Percentiles rank a stretch among this genome's conserved stretches.
These are phyloP conservation scores for Triticum timopheevii DNA, from an alignment of 176 grass and related monocot genomes.

Conservation along the genomic window DNA sequence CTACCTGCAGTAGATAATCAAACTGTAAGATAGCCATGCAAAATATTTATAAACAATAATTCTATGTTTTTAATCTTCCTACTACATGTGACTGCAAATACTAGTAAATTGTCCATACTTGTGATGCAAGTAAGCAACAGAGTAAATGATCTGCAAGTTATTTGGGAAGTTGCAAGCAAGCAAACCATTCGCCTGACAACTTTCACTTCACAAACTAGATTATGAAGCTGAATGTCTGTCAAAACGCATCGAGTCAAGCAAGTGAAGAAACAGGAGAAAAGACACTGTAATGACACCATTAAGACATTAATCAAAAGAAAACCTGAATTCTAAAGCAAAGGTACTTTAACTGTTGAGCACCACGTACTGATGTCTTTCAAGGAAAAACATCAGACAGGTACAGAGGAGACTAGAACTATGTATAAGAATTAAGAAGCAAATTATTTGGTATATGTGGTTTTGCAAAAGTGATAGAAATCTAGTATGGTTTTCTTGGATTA, in stretches of 20 bases:
- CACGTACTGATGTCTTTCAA: slow-evolving; percentile 15
- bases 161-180: background rate
- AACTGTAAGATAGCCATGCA: slow-evolving; percentile 12
- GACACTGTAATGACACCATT: background rate
- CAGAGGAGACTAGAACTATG: background rate
- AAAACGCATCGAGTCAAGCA: background rate
- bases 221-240: background rate
- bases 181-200: background rate
- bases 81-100: slow-evolving; percentile 1
- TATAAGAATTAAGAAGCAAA: background rate
- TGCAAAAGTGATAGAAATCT: background rate
- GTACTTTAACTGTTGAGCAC: background rate
- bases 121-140: background rate
- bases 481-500: background rate
- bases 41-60: background rate
- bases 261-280: background rate
- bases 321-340: background rate
- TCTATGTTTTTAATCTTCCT: background rate
- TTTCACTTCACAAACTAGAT: background rate
- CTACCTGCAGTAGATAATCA: slow-evolving; percentile 54
- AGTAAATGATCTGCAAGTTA: background rate
- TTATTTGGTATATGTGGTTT: background rate
- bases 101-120: background rate
- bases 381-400: slow-evolving; percentile 2
- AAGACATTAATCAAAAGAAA: background rate